Base-by-base conservation (phyloP, 441 rosid species). In the Breynia disticha region DNA sequence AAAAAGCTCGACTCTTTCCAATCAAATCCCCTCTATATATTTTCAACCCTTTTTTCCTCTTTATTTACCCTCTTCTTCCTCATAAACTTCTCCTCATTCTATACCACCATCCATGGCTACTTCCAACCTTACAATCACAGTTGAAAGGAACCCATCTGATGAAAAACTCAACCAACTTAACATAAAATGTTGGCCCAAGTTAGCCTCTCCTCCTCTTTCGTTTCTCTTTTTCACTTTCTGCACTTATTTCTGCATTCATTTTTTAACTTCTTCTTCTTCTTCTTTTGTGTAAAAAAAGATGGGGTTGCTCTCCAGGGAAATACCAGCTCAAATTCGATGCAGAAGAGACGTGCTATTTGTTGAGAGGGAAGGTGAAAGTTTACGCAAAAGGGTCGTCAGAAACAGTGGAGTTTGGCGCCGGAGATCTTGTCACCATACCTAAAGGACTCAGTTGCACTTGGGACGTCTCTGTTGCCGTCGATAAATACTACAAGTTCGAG, bases 161-260 rank as follows among this genome's bases (percentile, higher is more conserved):
- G 67, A 86, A 17, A 77, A 76, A 42, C 84, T 90, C 21, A 67
- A 71, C 15, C 84, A 82, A 57, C 66, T 90, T 16, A 84, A 87
- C 71, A 64, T 87, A 90, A 87, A 83, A 79, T 79, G 83, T 61
- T 90, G 97, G 96, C 97, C 97, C 77, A 90, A 90, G 96, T 90
- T 71, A 78, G 79, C 58, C 59, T 9, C 16, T 43, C 12, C 21
- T 5, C 39, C 19, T 44, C 19, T 15, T 28, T 39, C 35, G 18
- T 1, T 20, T 2, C 50, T 42, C 11, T 13, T 15, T n/a, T 52
- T 16, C 16, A n/a, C 2, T 39, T 28, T 28, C 5, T 28, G 5
- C 8, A 28, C 35, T 4, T 28, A 28, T 28, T 4, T 28, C 11
- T 41, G 5, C 48, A 48, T 56, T 1, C 15, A 1, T 37, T 15